Evolutionary conservation across 176 grass and related monocot genomes (phyloP).

Genomic region (Avena insularis): DNA sequence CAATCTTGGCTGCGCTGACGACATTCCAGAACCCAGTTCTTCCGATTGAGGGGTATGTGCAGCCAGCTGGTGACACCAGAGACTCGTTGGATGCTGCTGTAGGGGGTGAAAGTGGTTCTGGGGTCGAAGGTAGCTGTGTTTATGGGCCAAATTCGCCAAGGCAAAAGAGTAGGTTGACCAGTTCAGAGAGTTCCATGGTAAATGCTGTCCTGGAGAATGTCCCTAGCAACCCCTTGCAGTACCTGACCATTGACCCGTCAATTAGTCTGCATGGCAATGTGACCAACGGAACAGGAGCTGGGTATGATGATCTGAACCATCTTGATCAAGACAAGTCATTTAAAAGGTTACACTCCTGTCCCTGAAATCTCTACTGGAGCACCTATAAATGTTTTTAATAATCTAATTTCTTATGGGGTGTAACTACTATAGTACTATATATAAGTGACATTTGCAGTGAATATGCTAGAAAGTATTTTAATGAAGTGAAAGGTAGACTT

Average conservation of each 20-base stretch:
- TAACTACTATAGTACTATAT: background rate
- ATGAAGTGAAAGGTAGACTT: conserved; percentile 20
- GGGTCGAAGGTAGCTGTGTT: conserved; percentile 70
- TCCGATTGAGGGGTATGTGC: conserved; percentile 51
- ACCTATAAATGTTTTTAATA: conserved; percentile 22
- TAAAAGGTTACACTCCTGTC: conserved; percentile 64
- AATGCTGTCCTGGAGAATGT: conserved; percentile 86
- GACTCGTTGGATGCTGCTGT: conserved; percentile 24
- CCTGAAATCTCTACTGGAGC: conserved; percentile 12
- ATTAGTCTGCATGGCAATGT: conserved; percentile 33
- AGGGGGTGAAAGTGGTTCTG: conserved; percentile 40
- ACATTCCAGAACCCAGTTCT: conserved; percentile 46
- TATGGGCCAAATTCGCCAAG: conserved; percentile 96
- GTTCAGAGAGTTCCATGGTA: conserved; percentile 86
- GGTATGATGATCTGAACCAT: conserved; percentile 43
- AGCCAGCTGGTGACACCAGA: conserved; percentile 38
- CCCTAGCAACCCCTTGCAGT: conserved; percentile 85
- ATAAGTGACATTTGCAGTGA: background rate
- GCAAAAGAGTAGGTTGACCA: conserved; percentile 73
- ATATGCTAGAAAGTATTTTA: conserved; percentile 20
- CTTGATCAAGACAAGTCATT: conserved; percentile 76
- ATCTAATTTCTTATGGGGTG: conserved; percentile 6
- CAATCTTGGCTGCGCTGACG: conserved; percentile 66
- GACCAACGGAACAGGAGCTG: conserved; percentile 49
- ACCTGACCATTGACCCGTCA: conserved; percentile 57